phyloP scores from a whole-genome alignment of 2,329 filamentous ascomycete species.

The Mycosphaerella arachidis region DNA sequence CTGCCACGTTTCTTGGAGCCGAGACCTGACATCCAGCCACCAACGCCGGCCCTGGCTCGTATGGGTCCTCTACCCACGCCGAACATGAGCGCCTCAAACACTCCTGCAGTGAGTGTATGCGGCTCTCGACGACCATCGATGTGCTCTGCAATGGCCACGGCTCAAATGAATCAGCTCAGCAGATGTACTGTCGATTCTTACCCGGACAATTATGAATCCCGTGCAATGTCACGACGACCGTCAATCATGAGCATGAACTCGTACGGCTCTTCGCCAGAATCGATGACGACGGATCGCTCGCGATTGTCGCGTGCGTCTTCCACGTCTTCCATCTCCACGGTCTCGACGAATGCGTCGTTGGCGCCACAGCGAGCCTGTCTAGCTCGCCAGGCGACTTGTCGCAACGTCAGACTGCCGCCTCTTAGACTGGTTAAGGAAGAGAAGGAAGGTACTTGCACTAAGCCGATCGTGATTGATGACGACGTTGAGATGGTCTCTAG shows the following conservation, averaged over 20 bases:
- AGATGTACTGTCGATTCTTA: slow-evolving; percentile 52
- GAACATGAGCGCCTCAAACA: slow-evolving; percentile 53
- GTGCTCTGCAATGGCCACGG: slow-evolving; percentile 55
- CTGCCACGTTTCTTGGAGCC: slow-evolving; percentile 49
- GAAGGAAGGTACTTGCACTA: slow-evolving; percentile 20
- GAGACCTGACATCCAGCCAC: slow-evolving; percentile 45
- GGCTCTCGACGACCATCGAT: slow-evolving; percentile 53
- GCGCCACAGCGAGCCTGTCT: slow-evolving; percentile 46
- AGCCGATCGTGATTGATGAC: slow-evolving; percentile 31
- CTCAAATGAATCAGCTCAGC: slow-evolving; percentile 51
- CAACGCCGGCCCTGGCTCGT: slow-evolving; percentile 52
- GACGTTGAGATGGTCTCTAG: slow-evolving; percentile 29
- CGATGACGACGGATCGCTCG: slow-evolving; percentile 57
- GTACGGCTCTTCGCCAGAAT: slow-evolving; percentile 55
- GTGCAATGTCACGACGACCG: slow-evolving; percentile 41
- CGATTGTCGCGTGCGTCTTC: slow-evolving; percentile 53
- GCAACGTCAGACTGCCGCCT: slow-evolving; percentile 43
- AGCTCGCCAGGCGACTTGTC: slow-evolving; percentile 51
- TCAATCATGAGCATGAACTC: slow-evolving; percentile 51
- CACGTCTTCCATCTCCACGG: slow-evolving; percentile 50
- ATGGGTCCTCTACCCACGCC: slow-evolving; percentile 58
- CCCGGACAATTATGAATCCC: slow-evolving; percentile 40
- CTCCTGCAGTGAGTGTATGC: slow-evolving; percentile 58
- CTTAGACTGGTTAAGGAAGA: slow-evolving; percentile 24
- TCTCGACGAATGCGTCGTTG: slow-evolving; percentile 41